Conservation (phyloP, 805 yeast species). For the Lachancea fermentati region DNA sequence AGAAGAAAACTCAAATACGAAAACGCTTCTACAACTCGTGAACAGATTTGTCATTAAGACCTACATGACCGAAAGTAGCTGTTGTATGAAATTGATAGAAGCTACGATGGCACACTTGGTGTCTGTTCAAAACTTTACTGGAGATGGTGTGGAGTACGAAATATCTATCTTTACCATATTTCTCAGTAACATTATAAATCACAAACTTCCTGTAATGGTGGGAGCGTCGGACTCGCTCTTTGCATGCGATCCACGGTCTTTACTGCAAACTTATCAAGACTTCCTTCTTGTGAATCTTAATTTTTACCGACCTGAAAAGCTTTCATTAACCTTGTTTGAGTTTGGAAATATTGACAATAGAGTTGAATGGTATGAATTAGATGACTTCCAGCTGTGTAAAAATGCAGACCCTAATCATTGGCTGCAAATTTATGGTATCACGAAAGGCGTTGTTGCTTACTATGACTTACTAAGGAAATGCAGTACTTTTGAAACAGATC, state of each 20-base stretch:
- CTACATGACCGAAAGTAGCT: slow-evolving; percentile 36
- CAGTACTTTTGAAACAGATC: too few relatives aligned
- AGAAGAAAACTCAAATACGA: slow-evolving; percentile 30
- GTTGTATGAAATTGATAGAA: slow-evolving; percentile 35
- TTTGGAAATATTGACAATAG: background rate
- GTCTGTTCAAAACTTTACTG: slow-evolving; percentile 37
- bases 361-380: slow-evolving; percentile 15
- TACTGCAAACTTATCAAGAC: slow-evolving; percentile 12
- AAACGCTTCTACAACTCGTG: slow-evolving; percentile 37
- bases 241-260: slow-evolving; percentile 4
- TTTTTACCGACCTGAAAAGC: slow-evolving; percentile 10
- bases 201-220: slow-evolving; percentile 19
- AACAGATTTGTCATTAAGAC: slow-evolving; percentile 42
- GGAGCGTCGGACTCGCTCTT: slow-evolving; percentile 14
- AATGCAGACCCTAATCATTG: slow-evolving; percentile 12
- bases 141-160: slow-evolving; percentile 40
- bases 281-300: slow-evolving; percentile 14
- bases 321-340: slow-evolving; percentile 6
- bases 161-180: slow-evolving; percentile 41
- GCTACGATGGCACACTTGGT: slow-evolving; percentile 36
- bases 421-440: slow-evolving; percentile 16
- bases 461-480: slow-evolving; percentile 7
- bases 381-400: slow-evolving; percentile 16
- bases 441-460: slow-evolving; percentile 13
- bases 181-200: slow-evolving; percentile 36